These are phyloP conservation scores for Pseudocercospora fijiensis DNA, from an alignment of 2,329 filamentous ascomycete genomes.

Conservation along the genomic window DNA sequence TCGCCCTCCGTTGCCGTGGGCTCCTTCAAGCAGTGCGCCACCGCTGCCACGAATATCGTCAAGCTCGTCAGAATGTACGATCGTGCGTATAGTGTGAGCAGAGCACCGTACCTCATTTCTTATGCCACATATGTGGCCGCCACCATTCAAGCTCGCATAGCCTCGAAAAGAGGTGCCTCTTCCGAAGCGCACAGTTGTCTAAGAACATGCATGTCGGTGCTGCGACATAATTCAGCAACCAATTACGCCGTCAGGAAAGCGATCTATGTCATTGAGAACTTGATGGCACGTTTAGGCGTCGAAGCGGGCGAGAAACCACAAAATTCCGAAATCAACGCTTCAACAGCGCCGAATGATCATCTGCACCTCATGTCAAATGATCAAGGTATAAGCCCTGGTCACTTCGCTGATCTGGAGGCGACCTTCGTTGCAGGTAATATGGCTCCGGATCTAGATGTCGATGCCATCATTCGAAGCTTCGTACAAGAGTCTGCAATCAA, in stretches of 20 bases:
- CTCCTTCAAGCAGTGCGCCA: slow-evolving; percentile 48
- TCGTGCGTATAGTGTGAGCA: slow-evolving; percentile 46
- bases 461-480: slow-evolving; percentile 47
- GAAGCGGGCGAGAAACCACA: background rate
- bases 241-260: slow-evolving; percentile 53
- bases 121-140: slow-evolving; percentile 58
- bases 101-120: slow-evolving; percentile 55
- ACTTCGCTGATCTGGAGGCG: slow-evolving; percentile 7
- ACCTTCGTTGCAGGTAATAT: slow-evolving; percentile 29
- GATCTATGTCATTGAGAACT: slow-evolving; percentile 46
- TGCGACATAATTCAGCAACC: slow-evolving; percentile 52
- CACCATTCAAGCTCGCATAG: slow-evolving; percentile 54
- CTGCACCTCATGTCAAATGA: background rate
- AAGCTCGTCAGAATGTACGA: slow-evolving; percentile 49
- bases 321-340: background rate
- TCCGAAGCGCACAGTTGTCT: slow-evolving; percentile 46
- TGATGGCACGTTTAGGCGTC: slow-evolving; percentile 50
- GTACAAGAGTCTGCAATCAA: slow-evolving; percentile 34
- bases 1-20: slow-evolving; percentile 44
- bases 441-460: slow-evolving; percentile 42
- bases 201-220: slow-evolving; percentile 49
- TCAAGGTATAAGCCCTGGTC: background rate
- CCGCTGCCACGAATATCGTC: slow-evolving; percentile 49
- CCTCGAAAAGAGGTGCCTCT: slow-evolving; percentile 46
- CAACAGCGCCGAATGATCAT: background rate